Evolutionary conservation across 805 yeast genomes (phyloP).

Genomic region (Yarrowia divulgata): DNA sequence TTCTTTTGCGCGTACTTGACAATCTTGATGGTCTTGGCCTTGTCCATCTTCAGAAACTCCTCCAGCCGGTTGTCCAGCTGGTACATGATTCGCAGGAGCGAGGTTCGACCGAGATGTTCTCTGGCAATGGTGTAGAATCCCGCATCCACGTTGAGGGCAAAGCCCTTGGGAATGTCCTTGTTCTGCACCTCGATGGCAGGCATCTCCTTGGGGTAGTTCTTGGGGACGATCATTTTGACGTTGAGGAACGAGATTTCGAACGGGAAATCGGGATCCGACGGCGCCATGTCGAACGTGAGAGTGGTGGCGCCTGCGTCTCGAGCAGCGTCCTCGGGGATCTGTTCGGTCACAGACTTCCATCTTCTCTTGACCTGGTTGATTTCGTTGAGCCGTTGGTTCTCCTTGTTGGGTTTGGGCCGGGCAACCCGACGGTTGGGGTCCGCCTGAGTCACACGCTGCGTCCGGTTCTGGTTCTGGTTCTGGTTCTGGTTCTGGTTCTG

Average conservation of each 20-base stretch:
- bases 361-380: conserved; percentile 42
- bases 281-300: conserved; percentile 48
- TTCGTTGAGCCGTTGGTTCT: conserved; percentile 39
- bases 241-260: conserved; percentile 64
- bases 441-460: conserved; percentile 20
- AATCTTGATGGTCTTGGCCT: conserved; percentile 66
- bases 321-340: conserved; percentile 27
- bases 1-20: conserved; percentile 51
- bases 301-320: conserved; percentile 28
- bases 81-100: conserved; percentile 61
- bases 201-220: conserved; percentile 58
- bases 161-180: conserved; percentile 74
- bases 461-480: neutral
- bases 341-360: conserved; percentile 28
- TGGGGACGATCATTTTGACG: conserved; percentile 62
- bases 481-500: no score
- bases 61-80: conserved; percentile 68
- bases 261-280: conserved; percentile 78
- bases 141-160: conserved; percentile 66
- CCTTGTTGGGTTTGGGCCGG: conserved; percentile 14
- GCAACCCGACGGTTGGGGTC: conserved; percentile 11
- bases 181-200: conserved; percentile 67
- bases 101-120: conserved; percentile 49
- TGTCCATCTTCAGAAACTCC: conserved; percentile 63
- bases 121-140: conserved; percentile 62